These are phyloP conservation scores for Corynascus novoguineensis DNA, from an alignment of 495 filamentous ascomycete species.

Conservation along the genomic window DNA sequence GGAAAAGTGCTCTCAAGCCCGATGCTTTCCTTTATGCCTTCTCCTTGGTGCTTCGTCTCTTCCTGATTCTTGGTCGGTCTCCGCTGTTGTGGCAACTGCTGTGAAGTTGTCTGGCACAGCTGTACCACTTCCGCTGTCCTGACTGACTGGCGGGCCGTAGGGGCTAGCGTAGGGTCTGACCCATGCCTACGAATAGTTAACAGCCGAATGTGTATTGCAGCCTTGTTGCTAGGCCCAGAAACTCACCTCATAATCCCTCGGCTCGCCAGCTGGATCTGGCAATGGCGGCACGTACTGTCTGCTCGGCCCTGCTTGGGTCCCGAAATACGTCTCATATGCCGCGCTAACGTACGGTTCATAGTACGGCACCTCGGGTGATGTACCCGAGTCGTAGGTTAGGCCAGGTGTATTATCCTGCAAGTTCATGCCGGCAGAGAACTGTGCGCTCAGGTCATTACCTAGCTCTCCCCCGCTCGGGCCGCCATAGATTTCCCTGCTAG, in stretches of 20 bases:
- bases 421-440: conserved; percentile 14
- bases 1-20: not conserved
- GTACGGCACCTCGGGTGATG: conserved; percentile 20
- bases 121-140: conserved; percentile 14
- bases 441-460: conserved; percentile 4
- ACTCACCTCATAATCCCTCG: conserved; percentile 17
- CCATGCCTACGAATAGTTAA: conserved; percentile 11
- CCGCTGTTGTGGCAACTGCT: not conserved
- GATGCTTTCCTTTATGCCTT: not conserved
- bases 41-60: not conserved
- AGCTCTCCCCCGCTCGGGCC: not conserved
- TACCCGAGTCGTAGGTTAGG: conserved; percentile 8
- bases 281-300: conserved; percentile 11
- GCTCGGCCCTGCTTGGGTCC: conserved; percentile 8
- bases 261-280: not conserved
- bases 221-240: not conserved
- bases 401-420: conserved; percentile 4
- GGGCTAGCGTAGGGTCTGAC: conserved; percentile 12
- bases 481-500: not conserved
- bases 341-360: conserved; percentile 24
- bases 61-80: not conserved
- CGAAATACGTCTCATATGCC: not conserved
- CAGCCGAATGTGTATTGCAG: not conserved
- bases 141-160: conserved; percentile 12
- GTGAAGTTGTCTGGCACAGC: conserved; percentile 20